phyloP scores from a whole-genome alignment of 2,329 filamentous ascomycete genomes.

The Fusarium mangiferae region DNA sequence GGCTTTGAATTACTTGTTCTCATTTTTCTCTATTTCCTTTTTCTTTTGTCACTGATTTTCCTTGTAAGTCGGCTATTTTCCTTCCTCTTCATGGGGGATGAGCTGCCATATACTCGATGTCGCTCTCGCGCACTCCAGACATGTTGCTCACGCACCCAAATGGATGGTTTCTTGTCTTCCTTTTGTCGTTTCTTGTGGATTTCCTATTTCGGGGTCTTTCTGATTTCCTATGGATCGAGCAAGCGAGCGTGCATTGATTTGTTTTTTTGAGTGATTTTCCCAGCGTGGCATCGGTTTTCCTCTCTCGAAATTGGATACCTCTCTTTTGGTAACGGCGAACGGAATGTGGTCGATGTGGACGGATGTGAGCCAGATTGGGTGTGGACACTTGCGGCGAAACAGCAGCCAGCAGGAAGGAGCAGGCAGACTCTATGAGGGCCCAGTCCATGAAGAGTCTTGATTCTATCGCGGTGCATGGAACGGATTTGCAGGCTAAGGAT shows the following conservation, averaged over 20 bases:
- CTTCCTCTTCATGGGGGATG: conserved; percentile 39
- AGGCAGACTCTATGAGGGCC: conserved; percentile 41
- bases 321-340: conserved; percentile 39
- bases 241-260: conserved; percentile 51
- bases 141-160: conserved; percentile 62
- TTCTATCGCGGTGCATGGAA: conserved; percentile 30
- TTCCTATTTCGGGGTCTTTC: conserved; percentile 46
- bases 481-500: background rate
- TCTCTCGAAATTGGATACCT: conserved; percentile 43
- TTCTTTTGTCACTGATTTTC: conserved; percentile 32
- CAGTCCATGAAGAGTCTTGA: conserved; percentile 41
- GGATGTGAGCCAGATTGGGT: conserved; percentile 6
- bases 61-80: conserved; percentile 39
- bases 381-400: conserved; percentile 34
- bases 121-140: conserved; percentile 53
- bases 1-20: conserved; percentile 28
- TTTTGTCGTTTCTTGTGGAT: conserved; percentile 46
- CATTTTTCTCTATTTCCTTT: conserved; percentile 21
- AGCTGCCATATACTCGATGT: conserved; percentile 47
- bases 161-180: conserved; percentile 50
- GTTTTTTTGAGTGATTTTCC: conserved; percentile 46
- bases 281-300: conserved; percentile 39
- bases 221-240: conserved; percentile 50
- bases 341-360: conserved; percentile 13
- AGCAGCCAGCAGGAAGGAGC: conserved; percentile 37